These are phyloP conservation scores for Craspedostauros australis DNA, from an alignment of 108 stramenopile genomes.

Conservation along the genomic window DNA sequence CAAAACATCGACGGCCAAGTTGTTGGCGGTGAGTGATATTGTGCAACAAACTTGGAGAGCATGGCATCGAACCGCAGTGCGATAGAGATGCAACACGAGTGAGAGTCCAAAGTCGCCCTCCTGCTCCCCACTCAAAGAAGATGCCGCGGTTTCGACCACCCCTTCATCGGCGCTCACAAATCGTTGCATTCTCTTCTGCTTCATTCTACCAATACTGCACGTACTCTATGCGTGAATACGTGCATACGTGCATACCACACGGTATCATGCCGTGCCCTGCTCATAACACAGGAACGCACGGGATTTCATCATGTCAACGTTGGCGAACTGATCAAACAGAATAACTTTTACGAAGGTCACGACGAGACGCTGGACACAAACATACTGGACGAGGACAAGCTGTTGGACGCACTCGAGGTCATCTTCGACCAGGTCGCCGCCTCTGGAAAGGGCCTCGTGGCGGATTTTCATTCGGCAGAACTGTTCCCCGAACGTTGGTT, in stretches of 20 bases:
- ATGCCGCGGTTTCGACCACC: too few relatives aligned
- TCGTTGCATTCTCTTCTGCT: too few relatives aligned
- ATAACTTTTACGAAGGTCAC: slow-evolving; percentile 79
- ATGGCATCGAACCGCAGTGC: too few relatives aligned
- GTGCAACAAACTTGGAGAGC: not conserved
- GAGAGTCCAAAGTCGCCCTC: too few relatives aligned
- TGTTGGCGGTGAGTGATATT: slow-evolving; percentile 40
- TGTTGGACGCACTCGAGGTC: slow-evolving; percentile 78
- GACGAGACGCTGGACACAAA: slow-evolving; percentile 84
- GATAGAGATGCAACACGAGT: too few relatives aligned
- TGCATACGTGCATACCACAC: not conserved
- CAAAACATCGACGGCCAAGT: slow-evolving; percentile 70
- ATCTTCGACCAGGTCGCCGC: slow-evolving; percentile 61
- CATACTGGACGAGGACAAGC: slow-evolving; percentile 89
- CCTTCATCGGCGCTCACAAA: too few relatives aligned
- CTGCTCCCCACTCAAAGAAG: too few relatives aligned
- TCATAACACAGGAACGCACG: slow-evolving; percentile 31
- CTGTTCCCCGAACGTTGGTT: slow-evolving; percentile 97
- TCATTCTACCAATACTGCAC: too few relatives aligned
- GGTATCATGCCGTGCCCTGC: not conserved
- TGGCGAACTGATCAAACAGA: slow-evolving; percentile 65
- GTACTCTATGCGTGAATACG: not conserved
- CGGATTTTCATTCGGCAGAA: slow-evolving; percentile 89
- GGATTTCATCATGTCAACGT: slow-evolving; percentile 68
- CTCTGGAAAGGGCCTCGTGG: slow-evolving; percentile 67